phyloP scores from a whole-genome alignment of 352 stramenopile species.

The Blastocystis sp. region DNA sequence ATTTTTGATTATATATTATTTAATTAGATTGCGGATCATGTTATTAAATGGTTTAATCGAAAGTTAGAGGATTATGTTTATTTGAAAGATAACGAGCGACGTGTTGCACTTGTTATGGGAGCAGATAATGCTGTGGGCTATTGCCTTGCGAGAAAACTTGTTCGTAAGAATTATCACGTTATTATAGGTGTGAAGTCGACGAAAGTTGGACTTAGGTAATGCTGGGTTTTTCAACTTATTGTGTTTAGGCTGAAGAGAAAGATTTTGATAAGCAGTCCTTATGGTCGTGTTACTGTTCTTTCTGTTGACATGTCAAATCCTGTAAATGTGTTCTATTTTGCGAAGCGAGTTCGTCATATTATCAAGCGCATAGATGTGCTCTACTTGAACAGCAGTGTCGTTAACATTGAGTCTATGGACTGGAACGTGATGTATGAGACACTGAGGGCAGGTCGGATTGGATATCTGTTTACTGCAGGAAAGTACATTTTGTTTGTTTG shows the following conservation, averaged over 20 bases:
- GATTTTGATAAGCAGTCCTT: background rate
- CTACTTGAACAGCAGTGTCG: slow-evolving; percentile 49
- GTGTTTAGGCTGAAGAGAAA: slow-evolving; percentile 54
- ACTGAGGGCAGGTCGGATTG: background rate
- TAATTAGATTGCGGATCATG: slow-evolving; percentile 8
- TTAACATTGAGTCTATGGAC: slow-evolving; percentile 47
- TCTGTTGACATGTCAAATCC: slow-evolving; percentile 48
- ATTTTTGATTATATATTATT: background rate
- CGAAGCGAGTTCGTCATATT: slow-evolving; percentile 41
- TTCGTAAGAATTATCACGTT: slow-evolving; percentile 62
- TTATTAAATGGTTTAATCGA: slow-evolving; percentile 59
- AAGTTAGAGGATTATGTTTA: slow-evolving; percentile 61
- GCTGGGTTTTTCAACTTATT: background rate
- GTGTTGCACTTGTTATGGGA: slow-evolving; percentile 47
- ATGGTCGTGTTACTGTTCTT: background rate
- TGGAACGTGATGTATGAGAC: slow-evolving; percentile 62
- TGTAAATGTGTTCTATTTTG: slow-evolving; percentile 53
- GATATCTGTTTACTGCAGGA: slow-evolving; percentile 47
- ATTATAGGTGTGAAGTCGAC: slow-evolving; percentile 57
- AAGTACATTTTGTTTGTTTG: background rate
- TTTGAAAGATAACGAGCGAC: background rate
- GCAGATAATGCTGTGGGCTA: slow-evolving; percentile 54
- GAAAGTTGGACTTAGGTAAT: slow-evolving; percentile 40
- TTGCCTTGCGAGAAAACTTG: slow-evolving; percentile 45
- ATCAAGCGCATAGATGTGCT: slow-evolving; percentile 37